These are phyloP conservation scores for Colletotrichum brevisporum DNA, from an alignment of 2,329 filamentous ascomycete species.

Conservation along the genomic window DNA sequence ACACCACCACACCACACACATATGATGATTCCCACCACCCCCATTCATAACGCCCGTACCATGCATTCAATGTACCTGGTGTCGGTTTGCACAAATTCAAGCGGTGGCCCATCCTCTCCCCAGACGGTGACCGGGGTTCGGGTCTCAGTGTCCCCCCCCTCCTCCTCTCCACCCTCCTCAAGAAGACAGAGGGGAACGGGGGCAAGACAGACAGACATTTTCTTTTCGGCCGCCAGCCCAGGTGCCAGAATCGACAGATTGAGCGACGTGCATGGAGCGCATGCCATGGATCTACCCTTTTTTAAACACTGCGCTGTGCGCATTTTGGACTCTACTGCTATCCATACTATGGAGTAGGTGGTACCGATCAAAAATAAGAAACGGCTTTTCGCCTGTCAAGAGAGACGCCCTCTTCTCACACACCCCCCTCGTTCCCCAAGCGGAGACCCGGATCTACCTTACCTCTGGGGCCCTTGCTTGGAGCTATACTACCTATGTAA, in stretches of 20 bases:
- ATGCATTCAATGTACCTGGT: conserved; percentile 1
- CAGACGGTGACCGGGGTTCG: conserved; percentile 32
- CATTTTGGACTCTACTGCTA: neutral
- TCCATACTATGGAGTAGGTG: conserved; percentile 15
- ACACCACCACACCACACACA: neutral
- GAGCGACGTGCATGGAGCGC: conserved; percentile 36
- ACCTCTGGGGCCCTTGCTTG: conserved; percentile 23
- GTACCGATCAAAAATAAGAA: conserved; percentile 37
- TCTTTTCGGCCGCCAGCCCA: conserved; percentile 30
- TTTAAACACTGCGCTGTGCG: conserved; percentile 6
- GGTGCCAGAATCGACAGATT: conserved; percentile 29
- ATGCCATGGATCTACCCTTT: conserved; percentile 38
- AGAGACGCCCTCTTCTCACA: neutral
- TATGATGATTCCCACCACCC: conserved; percentile 1
- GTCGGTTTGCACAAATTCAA: neutral
- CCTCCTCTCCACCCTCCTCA: too few relatives aligned
- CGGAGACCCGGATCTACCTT: conserved; percentile 38
- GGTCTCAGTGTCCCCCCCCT: neutral
- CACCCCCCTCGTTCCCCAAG: conserved; percentile 8
- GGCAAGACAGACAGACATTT: conserved; percentile 1
- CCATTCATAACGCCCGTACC: conserved; percentile 28
- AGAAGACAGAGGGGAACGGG: conserved; percentile 17
- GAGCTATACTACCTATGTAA: conserved; percentile 21
- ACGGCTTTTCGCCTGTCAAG: conserved; percentile 39
- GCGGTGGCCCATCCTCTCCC: conserved; percentile 16